These are phyloP conservation scores for Claviceps monticola DNA, from an alignment of 2,329 filamentous ascomycete genomes.

Conservation along the genomic window DNA sequence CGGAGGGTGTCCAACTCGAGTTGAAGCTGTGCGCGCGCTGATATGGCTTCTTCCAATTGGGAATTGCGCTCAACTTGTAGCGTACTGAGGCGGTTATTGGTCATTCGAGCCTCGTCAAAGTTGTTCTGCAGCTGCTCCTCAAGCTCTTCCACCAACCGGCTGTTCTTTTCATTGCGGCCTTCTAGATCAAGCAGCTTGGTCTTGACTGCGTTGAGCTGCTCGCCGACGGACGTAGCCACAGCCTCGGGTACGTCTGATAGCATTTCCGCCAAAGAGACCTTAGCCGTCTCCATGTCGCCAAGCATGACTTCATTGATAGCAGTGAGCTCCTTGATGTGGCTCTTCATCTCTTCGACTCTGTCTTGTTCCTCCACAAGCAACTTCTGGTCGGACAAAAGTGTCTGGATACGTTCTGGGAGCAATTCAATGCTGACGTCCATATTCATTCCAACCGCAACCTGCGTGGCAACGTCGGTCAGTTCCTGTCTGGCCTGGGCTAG, in stretches of 20 bases:
- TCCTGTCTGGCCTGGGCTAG: slow-evolving; percentile 53
- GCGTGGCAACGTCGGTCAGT: slow-evolving; percentile 48
- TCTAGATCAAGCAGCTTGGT: slow-evolving; percentile 51
- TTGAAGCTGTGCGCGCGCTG: slow-evolving; percentile 48
- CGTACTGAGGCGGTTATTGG: slow-evolving; percentile 74
- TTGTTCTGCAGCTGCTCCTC: slow-evolving; percentile 93
- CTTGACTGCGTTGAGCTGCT: slow-evolving; percentile 48
- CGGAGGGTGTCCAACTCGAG: slow-evolving; percentile 52
- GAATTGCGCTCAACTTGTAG: slow-evolving; percentile 60
- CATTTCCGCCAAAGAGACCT: slow-evolving; percentile 38
- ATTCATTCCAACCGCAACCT: slow-evolving; percentile 46
- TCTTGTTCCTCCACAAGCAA: slow-evolving; percentile 44
- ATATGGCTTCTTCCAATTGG: slow-evolving; percentile 66
- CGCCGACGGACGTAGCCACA: slow-evolving; percentile 32
- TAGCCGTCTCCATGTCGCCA: slow-evolving; percentile 48
- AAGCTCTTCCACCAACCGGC: slow-evolving; percentile 81
- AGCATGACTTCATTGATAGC: slow-evolving; percentile 44
- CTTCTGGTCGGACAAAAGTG: slow-evolving; percentile 44
- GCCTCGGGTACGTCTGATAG: slow-evolving; percentile 33
- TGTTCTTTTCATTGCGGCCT: slow-evolving; percentile 73
- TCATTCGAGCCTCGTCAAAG: slow-evolving; percentile 81
- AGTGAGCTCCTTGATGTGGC: slow-evolving; percentile 40
- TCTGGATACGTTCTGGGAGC: slow-evolving; percentile 46
- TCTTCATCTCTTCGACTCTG: slow-evolving; percentile 42
- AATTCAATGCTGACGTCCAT: slow-evolving; percentile 54